Conservation (phyloP, 1,284 basidiomycete species). For the Chalciporus sp. region DNA sequence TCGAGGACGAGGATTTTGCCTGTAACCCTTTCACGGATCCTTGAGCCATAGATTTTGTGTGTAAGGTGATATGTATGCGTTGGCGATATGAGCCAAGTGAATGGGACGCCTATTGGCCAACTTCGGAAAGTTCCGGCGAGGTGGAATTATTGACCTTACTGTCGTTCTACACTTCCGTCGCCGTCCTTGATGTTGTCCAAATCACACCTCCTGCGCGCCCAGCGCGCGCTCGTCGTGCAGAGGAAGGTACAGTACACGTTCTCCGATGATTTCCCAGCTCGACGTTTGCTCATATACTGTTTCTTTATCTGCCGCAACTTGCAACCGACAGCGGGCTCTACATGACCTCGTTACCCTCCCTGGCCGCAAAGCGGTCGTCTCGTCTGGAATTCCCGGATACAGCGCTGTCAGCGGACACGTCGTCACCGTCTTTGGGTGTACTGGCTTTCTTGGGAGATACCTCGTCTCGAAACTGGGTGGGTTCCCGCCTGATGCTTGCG, state of each 20-base stretch:
- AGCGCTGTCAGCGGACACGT: conserved; percentile 88
- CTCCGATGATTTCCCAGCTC: background rate
- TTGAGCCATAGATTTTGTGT: conserved; percentile 44
- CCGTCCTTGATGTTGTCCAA: conserved; percentile 49
- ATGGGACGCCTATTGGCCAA: background rate
- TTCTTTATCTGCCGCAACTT: background rate
- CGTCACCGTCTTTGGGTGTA: conserved; percentile 96
- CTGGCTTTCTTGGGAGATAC: conserved; percentile 95
- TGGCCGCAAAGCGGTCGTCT: conserved; percentile 65
- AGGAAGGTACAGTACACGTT: conserved; percentile 43
- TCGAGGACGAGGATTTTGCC: conserved; percentile 47
- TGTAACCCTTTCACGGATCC: conserved; percentile 72
- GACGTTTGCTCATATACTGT: conserved; percentile 5
- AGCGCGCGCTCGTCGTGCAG: conserved; percentile 45
- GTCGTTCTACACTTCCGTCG: conserved; percentile 24
- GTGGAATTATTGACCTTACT: conserved; percentile 4
- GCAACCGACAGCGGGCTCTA: conserved; percentile 57
- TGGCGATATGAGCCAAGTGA: background rate
- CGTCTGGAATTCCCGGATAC: conserved; percentile 80
- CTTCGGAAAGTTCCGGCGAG: conserved; percentile 33
- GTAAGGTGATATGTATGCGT: background rate
- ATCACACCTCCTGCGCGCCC: conserved; percentile 50
- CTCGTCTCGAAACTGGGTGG: conserved; percentile 89
- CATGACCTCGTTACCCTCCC: conserved; percentile 70
- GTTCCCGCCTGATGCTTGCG: conserved; percentile 28